Evolutionary conservation across 2,329 filamentous ascomycete genomes (phyloP), one percentile per base, ranked within the genome.

Genomic region (Elsinoe batatas): DNA sequence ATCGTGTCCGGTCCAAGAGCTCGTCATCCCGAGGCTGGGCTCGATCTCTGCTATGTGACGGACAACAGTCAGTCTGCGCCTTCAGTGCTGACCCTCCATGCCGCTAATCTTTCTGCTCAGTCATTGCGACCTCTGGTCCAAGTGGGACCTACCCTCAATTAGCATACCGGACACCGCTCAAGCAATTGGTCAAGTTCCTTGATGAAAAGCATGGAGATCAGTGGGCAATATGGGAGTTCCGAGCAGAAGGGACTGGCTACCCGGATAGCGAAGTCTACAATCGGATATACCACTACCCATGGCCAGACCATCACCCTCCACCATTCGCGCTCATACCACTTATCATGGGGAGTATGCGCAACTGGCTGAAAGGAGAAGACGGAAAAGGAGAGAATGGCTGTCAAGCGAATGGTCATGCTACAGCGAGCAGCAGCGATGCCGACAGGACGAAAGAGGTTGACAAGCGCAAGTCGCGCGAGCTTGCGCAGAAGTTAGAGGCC

Each of bases 151-250:
- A 94, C 67, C 91, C 93, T 0, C 85, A 95, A 68, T 83, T 87
- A 60, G 90, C 89, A 58, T 98, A 97, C 72, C 88, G 93, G 66
- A 98, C 95, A 67, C 91, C 91, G 0, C 83, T 95, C 50, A 85
- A 94, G 66, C 81, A 85, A 37, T 81, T 98, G 18, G 88, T 97
- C 58, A 80, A 81, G 61, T 98, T 91, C 68, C 84, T 98, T 60
- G 89, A 97, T 71, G 75, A 79, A 43, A 88, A 90, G 65, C 93
- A 98, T 71, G 85, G 80, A 26, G 73, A 82, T 22, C 76, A 93
- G 60, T 98, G 93, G 93, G 83, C 86, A 2, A 95, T 98, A 64
- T 98, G 91, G 89, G 93, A 98, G 72, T 98, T 98, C 64, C 84
- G 93, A 44, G 93, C 90, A 35, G 93, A 98, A 69, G 93, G 93